These are phyloP conservation scores for Eutrema yunnanense DNA, from an alignment of 345 rosid genomes.

Conservation along the genomic window DNA sequence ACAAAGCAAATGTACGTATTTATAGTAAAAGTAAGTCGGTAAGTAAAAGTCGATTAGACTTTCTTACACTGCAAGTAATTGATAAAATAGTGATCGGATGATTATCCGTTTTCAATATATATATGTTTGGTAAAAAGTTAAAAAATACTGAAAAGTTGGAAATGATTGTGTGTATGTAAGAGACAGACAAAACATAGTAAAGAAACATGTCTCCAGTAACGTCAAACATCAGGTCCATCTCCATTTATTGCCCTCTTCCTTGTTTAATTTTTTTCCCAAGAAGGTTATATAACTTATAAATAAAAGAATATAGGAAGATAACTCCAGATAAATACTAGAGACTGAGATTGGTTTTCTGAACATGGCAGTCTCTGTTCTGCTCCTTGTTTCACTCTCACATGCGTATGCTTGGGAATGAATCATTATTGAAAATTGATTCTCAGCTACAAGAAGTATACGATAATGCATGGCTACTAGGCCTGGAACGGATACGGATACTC, in stretches of 20 bases:
- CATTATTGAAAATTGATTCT: neutral
- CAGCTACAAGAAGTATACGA: too few relatives aligned
- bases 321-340: neutral
- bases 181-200: slow-evolving; percentile 21
- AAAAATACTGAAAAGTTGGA: slow-evolving; percentile 7
- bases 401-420: neutral
- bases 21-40: too few relatives aligned
- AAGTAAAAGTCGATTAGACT: too few relatives aligned
- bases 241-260: slow-evolving; percentile 10
- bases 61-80: too few relatives aligned
- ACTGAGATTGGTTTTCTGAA: slow-evolving; percentile 12
- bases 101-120: too few relatives aligned
- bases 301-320: slow-evolving; percentile 11
- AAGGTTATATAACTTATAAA: neutral
- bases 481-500: too few relatives aligned
- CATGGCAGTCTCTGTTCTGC: slow-evolving; percentile 16
- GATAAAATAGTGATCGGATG: too few relatives aligned
- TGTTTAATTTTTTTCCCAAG: neutral
- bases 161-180: slow-evolving; percentile 18
- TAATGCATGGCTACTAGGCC: too few relatives aligned
- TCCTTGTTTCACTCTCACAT: slow-evolving; percentile 20
- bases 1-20: too few relatives aligned
- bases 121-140: slow-evolving; percentile 21
- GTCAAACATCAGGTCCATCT: slow-evolving; percentile 26
- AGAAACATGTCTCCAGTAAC: slow-evolving; percentile 24